These are phyloP conservation scores for Phytophthora sp. DNA, from an alignment of 352 stramenopile species.

Conservation along the genomic window DNA sequence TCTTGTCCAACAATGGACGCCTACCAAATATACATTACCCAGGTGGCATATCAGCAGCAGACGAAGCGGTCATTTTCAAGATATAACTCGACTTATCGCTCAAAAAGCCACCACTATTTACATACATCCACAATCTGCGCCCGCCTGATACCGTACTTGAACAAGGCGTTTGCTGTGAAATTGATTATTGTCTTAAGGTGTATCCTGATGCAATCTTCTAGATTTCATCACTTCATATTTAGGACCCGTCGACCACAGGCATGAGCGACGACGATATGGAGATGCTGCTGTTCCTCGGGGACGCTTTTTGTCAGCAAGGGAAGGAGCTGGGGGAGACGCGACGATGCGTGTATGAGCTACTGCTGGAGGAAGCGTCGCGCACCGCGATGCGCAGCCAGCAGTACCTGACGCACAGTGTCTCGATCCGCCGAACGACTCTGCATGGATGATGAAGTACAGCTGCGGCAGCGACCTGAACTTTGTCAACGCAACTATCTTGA, in stretches of 20 bases:
- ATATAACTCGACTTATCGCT: no score
- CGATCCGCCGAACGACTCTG: constrained; percentile 8
- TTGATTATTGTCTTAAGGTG: no score
- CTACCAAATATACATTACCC: no score
- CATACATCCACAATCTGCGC: no score
- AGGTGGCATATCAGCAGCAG: no score
- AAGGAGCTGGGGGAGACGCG: neutral
- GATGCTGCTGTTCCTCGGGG: neutral
- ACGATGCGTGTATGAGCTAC: neutral
- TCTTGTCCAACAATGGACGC: no score
- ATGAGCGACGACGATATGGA: neutral
- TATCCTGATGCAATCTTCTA: no score
- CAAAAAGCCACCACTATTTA: no score
- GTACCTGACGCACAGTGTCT: constrained; percentile 1
- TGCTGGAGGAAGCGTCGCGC: neutral
- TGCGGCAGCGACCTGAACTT: constrained; percentile 1
- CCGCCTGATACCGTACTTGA: no score
- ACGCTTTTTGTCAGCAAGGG: neutral
- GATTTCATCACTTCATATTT: neutral
- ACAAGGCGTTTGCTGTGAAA: no score
- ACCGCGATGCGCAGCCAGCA: neutral
- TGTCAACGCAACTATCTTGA: neutral
- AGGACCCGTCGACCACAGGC: neutral
- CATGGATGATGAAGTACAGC: constrained; percentile 10
- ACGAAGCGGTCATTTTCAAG: no score